Evolutionary conservation across 2,329 filamentous ascomycete genomes (phyloP).

Genomic region (Erysiphe pulchra): DNA sequence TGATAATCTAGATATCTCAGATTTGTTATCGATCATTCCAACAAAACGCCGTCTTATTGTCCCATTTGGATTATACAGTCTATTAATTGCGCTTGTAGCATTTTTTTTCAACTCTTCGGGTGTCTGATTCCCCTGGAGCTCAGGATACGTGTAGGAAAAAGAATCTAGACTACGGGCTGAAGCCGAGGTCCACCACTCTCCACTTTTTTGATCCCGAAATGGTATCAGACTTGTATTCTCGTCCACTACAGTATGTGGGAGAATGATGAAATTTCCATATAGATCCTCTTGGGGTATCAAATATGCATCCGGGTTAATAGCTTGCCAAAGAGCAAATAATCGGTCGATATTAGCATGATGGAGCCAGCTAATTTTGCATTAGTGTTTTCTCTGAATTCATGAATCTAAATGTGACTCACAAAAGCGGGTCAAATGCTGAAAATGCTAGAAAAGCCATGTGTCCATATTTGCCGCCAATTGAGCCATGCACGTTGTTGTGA

Average conservation of each 20-base stretch:
- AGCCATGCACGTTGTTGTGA: conserved; percentile 19
- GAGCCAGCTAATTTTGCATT: conserved; percentile 17
- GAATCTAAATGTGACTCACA: conserved; percentile 13
- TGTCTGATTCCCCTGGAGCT: conserved; percentile 21
- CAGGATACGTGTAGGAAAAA: conserved; percentile 10
- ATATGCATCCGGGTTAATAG: conserved; percentile 14
- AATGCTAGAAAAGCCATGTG: conserved; percentile 19
- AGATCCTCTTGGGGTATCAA: conserved; percentile 12
- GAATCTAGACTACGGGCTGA: conserved; percentile 3
- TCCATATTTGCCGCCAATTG: conserved; percentile 14
- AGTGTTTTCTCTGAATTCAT: neutral
- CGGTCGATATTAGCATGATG: conserved; percentile 33
- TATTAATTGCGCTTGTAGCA: conserved; percentile 32
- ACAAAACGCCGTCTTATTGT: conserved; percentile 1
- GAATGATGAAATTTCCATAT: conserved; percentile 13
- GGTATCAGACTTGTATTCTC: conserved; percentile 9
- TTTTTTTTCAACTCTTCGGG: conserved; percentile 26
- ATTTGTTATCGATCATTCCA: neutral
- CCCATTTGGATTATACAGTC: conserved; percentile 18
- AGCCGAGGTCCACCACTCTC: conserved; percentile 5
- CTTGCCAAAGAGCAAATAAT: conserved; percentile 26
- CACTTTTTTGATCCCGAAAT: conserved; percentile 10
- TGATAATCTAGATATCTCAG: neutral
- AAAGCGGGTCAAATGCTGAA: conserved; percentile 21
- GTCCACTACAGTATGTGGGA: conserved; percentile 6